phyloP scores from a whole-genome alignment of 2,329 filamentous ascomycete genomes.

The Talaromyces atroroseus region DNA sequence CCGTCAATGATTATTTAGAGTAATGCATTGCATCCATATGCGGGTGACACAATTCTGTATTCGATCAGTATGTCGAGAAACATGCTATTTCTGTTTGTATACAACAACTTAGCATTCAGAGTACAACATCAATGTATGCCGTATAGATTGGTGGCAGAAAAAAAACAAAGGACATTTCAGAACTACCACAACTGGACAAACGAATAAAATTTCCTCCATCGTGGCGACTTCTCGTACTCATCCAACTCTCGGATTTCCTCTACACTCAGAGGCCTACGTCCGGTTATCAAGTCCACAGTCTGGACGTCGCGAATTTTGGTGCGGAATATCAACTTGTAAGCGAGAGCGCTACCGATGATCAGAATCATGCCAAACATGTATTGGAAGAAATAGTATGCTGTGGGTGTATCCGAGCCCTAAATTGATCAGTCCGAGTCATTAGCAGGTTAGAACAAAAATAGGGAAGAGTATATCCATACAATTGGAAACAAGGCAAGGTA shows the following conservation, averaged over 20 bases:
- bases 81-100: too few relatives aligned
- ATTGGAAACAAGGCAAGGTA: slow-evolving; percentile 7
- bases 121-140: too few relatives aligned
- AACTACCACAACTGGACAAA: slow-evolving; percentile 4
- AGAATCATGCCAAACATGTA: slow-evolving; percentile 24
- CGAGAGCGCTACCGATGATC: slow-evolving; percentile 19
- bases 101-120: too few relatives aligned
- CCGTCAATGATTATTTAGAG: too few relatives aligned
- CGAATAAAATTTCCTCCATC: slow-evolving; percentile 19
- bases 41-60: too few relatives aligned
- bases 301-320: slow-evolving; percentile 18
- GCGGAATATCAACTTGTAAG: slow-evolving; percentile 22
- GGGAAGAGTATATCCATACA: neutral
- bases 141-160: too few relatives aligned
- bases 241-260: slow-evolving; percentile 22
- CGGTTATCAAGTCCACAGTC: slow-evolving; percentile 20
- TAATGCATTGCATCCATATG: too few relatives aligned
- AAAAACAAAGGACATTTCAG: too few relatives aligned
- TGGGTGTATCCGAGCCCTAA: neutral
- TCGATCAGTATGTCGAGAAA: too few relatives aligned
- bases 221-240: slow-evolving; percentile 18
- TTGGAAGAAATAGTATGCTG: slow-evolving; percentile 22
- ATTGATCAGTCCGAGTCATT: too few relatives aligned
- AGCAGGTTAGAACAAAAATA: too few relatives aligned
- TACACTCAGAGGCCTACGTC: slow-evolving; percentile 17